Base-by-base conservation (phyloP, 2,329 filamentous ascomycete species). In the Aphanoascus verrucosus region DNA sequence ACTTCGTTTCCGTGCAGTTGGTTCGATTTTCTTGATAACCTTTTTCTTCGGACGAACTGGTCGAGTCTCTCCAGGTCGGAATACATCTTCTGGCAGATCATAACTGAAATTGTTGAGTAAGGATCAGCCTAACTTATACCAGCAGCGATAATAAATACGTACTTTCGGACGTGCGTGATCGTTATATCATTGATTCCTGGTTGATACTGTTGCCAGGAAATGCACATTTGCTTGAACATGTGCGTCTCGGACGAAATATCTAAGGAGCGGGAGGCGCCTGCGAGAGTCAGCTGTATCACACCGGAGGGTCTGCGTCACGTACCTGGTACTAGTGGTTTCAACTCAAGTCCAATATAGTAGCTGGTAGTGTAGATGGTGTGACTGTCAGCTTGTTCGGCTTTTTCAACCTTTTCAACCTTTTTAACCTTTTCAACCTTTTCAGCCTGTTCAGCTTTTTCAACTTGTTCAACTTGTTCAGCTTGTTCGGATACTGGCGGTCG, bases 261-360 rank as follows among this genome's bases (percentile, higher is more conserved):
- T 57, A 78, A 65, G 43, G 73, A 74, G 55, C 74, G 73, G 20
- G 73, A 70, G 32, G 70, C 67, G 55, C 71, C 72, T 69, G 59
- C 20, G 34, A 51, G 56, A 59, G 63, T 68, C 60, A 68, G 63
- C 63, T 60, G 58, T 53, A 63, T 66, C 58, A 58, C 34, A 38
- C 42, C 55, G 42, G 55, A 32, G 17, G 52, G 19, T 45, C 15
- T 51, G 44, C 43, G 44, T 41, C 43, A 73, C 80, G 66, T 77
- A 88, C 87, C 84, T 74, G 84, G 79, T 37, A 78, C 77, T 53
- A 96, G 72, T 62, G 84, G 79, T 46, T 79, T 78, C 54, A 97
- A 71, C 64, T 91, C 85, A 46, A 97, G 77, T 35, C 93, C 93
- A 64, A 98, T 88, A 66, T 97, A 98, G 68, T 90, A 91, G 1